Evolutionary conservation across 2,329 filamentous ascomycete genomes (phyloP).

Genomic region (Simplicillium sp.): DNA sequence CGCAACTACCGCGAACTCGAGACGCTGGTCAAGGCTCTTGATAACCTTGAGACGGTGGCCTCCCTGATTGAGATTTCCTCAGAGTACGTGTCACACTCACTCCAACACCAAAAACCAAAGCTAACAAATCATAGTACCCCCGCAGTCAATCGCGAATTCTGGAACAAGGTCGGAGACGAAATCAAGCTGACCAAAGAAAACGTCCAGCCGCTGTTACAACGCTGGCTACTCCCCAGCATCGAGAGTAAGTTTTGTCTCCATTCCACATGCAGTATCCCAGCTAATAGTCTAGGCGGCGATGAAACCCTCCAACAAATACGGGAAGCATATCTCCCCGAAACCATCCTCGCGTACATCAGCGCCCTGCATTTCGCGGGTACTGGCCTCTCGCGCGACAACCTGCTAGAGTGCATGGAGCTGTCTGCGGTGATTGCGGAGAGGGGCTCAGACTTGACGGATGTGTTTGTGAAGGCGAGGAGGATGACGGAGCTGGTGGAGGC

Average conservation of each 20-base stretch:
- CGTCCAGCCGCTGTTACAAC: conserved; percentile 52
- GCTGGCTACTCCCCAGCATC: conserved; percentile 50
- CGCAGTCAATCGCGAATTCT: conserved; percentile 36
- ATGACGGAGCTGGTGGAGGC: conserved; percentile 69
- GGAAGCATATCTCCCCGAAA: conserved; percentile 74
- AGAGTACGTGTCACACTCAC: conserved; percentile 32
- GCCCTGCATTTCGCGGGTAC: conserved; percentile 72
- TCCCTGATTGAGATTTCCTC: conserved; percentile 40
- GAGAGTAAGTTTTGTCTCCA: conserved; percentile 35
- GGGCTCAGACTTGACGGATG: conserved; percentile 53
- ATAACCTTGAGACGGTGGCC: conserved; percentile 58
- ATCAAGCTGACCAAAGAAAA: conserved; percentile 44
- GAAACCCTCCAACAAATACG: conserved; percentile 57
- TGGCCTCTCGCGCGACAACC: conserved; percentile 62
- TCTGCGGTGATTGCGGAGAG: conserved; percentile 65
- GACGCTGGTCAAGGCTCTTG: conserved; percentile 53
- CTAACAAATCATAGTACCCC: conserved; percentile 22
- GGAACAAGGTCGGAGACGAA: conserved; percentile 41
- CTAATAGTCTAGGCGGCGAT: conserved; percentile 39
- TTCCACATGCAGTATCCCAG: too few relatives aligned
- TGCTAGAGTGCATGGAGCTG: conserved; percentile 82
- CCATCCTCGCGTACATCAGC: conserved; percentile 73
- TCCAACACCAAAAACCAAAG: background rate
- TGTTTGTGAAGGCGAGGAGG: conserved; percentile 54
- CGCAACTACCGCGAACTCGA: conserved; percentile 61